Percentiles rank a stretch among this genome's conserved stretches.
Conservation (phyloP, 2,329 filamentous ascomycete species). For the Xylaria sp. region DNA sequence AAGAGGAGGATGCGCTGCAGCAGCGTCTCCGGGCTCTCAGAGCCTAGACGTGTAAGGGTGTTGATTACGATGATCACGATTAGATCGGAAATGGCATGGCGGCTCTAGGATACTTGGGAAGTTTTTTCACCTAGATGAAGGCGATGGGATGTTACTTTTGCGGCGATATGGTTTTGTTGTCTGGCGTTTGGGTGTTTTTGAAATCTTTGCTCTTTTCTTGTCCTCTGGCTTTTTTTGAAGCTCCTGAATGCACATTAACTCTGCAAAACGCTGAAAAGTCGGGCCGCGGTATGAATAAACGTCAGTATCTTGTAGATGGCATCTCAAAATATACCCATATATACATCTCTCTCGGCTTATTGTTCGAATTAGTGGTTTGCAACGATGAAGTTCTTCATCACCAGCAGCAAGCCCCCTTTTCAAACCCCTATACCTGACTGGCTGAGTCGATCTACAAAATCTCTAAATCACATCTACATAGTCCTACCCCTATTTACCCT, state of each 20-base stretch:
- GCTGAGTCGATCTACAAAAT: too few species aligned
- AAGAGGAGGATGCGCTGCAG: conserved; percentile 72
- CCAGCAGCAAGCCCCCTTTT: too few species aligned
- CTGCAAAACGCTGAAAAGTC: not conserved
- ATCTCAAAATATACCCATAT: not conserved
- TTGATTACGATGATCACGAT: conserved; percentile 6
- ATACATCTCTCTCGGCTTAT: not conserved
- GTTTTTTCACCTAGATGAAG: not conserved
- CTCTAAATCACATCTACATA: too few species aligned
- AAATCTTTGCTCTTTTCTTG: not conserved
- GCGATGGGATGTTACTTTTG: not conserved
- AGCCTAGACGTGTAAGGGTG: conserved; percentile 35
- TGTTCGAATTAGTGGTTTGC: too few species aligned
- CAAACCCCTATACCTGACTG: too few species aligned
- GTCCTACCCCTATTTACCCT: too few species aligned
- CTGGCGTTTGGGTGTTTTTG: conserved; percentile 8
- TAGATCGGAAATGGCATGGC: conserved; percentile 1
- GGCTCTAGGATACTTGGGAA: not conserved
- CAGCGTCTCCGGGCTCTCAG: conserved; percentile 53
- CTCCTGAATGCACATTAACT: not conserved
- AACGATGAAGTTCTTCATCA: too few species aligned
- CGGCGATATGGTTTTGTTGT: not conserved
- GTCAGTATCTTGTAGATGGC: not conserved
- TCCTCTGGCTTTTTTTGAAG: not conserved
- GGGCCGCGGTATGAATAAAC: not conserved